A percentile compares a stretch with the other conserved stretches of the same genome.
These are phyloP conservation scores for Bipolaris bicolor DNA, from an alignment of 2,329 filamentous ascomycete species.

Conservation along the genomic window DNA sequence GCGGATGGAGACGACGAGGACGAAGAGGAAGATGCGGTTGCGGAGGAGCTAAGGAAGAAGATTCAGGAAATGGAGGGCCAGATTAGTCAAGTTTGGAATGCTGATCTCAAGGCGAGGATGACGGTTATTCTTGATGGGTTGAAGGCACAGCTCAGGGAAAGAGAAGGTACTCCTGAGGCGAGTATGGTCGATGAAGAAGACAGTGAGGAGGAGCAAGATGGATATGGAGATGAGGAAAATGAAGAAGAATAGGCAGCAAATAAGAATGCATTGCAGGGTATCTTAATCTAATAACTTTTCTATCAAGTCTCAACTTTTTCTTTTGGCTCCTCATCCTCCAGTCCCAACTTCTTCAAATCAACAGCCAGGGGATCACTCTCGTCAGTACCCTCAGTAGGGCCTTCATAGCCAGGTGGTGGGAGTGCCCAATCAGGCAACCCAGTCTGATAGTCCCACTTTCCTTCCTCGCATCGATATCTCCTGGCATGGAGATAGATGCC, in stretches of 20 bases:
- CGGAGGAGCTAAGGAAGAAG: constrained; percentile 41
- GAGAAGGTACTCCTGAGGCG: constrained; percentile 11
- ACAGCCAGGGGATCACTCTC: constrained; percentile 56
- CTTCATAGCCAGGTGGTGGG: constrained; percentile 73
- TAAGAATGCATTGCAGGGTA: constrained; percentile 14
- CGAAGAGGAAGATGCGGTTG: constrained; percentile 29
- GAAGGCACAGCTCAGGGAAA: constrained; percentile 36
- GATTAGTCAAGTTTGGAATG: constrained; percentile 42
- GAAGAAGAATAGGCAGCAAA: neutral
- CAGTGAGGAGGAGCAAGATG: neutral
- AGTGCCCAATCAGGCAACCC: constrained; percentile 85
- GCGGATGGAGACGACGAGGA: constrained; percentile 39
- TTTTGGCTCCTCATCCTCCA: constrained; percentile 32
- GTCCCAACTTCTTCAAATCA: constrained; percentile 51
- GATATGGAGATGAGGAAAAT: neutral
- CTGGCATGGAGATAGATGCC: constrained; percentile 93
- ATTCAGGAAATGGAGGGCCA: constrained; percentile 47
- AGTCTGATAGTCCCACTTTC: constrained; percentile 86
- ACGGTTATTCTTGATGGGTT: constrained; percentile 38
- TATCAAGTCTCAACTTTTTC: neutral
- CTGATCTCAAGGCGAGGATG: constrained; percentile 43
- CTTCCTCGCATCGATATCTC: constrained; percentile 82
- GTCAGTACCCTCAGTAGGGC: constrained; percentile 69
- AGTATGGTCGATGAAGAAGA: neutral
- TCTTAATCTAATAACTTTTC: constrained; percentile 8